Base-by-base conservation (phyloP, 495 filamentous ascomycete genomes). In the Penicillium steckii region DNA sequence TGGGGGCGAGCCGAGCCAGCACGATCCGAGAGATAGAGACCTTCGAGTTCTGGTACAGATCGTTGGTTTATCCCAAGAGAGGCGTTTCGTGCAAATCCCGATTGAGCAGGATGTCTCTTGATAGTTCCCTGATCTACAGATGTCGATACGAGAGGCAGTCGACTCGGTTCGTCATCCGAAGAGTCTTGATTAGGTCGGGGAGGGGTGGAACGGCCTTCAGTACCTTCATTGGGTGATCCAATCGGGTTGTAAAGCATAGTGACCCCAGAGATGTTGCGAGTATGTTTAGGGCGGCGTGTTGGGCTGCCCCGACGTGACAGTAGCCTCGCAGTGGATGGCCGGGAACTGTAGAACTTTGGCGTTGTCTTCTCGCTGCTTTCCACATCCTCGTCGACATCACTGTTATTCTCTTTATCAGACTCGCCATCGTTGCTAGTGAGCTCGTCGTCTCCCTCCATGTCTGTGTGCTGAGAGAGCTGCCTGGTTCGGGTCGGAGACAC, bases 381-480 rank as follows among this genome's bases (percentile, higher is more conserved):
- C 1, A 41, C 40, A 0, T 48, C 54, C 8, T 57, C 37, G 8
- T 32, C 33, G 3, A 44, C 46, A 10, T 65, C 54, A 18, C 60
- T 46, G n/a, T 62, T 52, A 24, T 72, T 56, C 23, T 75, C 72
- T 26, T 79, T 78, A 29, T 51, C 54, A 1, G 62, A 61, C 41
- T 85, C 84, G 29, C 85, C 82, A 35, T 85, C 86, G 33, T 87
- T 87, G 0, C 88, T 91, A n/a, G 90, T 79, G n/a, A 90, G 76
- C 66, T 95, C 91, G 56, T 95, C 90, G 57, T 96, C 91, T 3
- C 88, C 91, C 68, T 96, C 90, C 27, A 80, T 90, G 57, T 90
- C 90, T 2, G 85, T 89, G 55, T 88, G 76, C 35, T 75, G 76
- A 0, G 76, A 79, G 10, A 72, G 54, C 43, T 76, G 73, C 12